Conservation (phyloP, 2,329 filamentous ascomycete genomes). For the Chalaropsis ovoidea region DNA sequence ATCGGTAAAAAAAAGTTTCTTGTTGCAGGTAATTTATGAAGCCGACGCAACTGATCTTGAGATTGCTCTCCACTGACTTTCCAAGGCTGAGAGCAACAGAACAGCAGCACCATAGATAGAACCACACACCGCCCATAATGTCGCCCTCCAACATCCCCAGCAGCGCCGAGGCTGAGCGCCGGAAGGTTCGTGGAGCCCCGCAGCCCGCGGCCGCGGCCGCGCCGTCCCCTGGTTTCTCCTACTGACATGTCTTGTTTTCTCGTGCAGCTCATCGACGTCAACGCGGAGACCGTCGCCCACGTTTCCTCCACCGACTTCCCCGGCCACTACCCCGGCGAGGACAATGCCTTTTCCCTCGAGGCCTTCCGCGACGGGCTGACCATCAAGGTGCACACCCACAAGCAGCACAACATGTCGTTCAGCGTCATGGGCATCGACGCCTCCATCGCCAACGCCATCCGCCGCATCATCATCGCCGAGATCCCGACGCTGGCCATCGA, state of each 20-base stretch:
- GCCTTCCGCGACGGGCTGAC: slow-evolving; percentile 60
- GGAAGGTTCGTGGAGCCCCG: slow-evolving; percentile 41
- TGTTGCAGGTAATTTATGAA: neutral
- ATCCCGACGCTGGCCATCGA: slow-evolving; percentile 92
- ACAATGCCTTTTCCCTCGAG: slow-evolving; percentile 66
- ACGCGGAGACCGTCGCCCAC: slow-evolving; percentile 81
- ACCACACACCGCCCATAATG: slow-evolving; percentile 32
- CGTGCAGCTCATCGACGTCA: slow-evolving; percentile 68
- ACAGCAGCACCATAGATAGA: neutral
- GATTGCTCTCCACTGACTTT: neutral
- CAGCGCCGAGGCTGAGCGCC: slow-evolving; percentile 49
- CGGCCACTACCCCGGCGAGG: slow-evolving; percentile 79
- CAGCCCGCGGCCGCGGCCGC: neutral
- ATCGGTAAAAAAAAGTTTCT: slow-evolving; percentile 22
- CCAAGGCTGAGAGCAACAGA: slow-evolving; percentile 8
- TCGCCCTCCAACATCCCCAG: slow-evolving; percentile 38
- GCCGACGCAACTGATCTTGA: slow-evolving; percentile 6
- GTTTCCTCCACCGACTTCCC: slow-evolving; percentile 87
- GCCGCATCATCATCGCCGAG: slow-evolving; percentile 88
- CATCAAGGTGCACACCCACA: slow-evolving; percentile 76
- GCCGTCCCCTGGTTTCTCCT: neutral
- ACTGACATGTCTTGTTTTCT: neutral
- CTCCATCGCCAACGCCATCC: slow-evolving; percentile 91
- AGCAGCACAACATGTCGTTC: slow-evolving; percentile 68
- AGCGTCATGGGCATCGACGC: slow-evolving; percentile 88